phyloP scores from a whole-genome alignment of 2,329 filamentous ascomycete genomes.

The Colletotrichum orchidophilum region DNA sequence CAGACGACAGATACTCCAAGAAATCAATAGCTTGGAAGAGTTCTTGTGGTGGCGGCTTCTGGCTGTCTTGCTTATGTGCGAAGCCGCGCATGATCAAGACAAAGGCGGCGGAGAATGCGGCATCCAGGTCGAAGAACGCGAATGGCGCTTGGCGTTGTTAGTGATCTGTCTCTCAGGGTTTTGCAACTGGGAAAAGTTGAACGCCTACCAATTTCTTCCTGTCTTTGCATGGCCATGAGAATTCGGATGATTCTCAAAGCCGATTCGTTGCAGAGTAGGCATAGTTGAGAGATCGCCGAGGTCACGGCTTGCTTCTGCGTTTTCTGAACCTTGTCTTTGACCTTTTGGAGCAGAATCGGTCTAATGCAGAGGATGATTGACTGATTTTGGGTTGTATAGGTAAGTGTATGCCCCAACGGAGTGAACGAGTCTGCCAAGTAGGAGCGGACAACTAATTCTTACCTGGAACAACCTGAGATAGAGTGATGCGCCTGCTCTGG shows the following conservation, averaged over 20 bases:
- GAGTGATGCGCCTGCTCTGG: conserved; percentile 39
- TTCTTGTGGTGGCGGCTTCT: conserved; percentile 39
- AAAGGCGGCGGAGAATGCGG: conserved; percentile 41
- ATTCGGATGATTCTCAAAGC: conserved; percentile 40
- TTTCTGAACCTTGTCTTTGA: conserved; percentile 41
- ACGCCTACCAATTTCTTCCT: conserved; percentile 36
- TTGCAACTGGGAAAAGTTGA: accelerated
- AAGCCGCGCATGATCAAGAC: conserved; percentile 41
- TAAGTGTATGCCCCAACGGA: background rate
- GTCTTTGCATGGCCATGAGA: conserved; percentile 35
- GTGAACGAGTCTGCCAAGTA: background rate
- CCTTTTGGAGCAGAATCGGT: conserved; percentile 40
- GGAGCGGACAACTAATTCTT: background rate
- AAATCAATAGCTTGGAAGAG: conserved; percentile 37
- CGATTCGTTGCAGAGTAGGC: conserved; percentile 39
- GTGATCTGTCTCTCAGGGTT: background rate
- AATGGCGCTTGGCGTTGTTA: conserved; percentile 35
- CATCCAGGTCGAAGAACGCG: conserved; percentile 42
- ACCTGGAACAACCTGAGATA: conserved; percentile 42
- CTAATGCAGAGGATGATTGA: conserved; percentile 42
- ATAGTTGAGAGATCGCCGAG: conserved; percentile 33
- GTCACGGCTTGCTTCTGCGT: conserved; percentile 35
- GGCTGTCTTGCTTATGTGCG: conserved; percentile 34
- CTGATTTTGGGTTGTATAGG: conserved; percentile 21
- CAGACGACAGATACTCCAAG: conserved; percentile 37